phyloP scores from a whole-genome alignment of 2,329 filamentous ascomycete genomes.

The Diplocarpon rosae region DNA sequence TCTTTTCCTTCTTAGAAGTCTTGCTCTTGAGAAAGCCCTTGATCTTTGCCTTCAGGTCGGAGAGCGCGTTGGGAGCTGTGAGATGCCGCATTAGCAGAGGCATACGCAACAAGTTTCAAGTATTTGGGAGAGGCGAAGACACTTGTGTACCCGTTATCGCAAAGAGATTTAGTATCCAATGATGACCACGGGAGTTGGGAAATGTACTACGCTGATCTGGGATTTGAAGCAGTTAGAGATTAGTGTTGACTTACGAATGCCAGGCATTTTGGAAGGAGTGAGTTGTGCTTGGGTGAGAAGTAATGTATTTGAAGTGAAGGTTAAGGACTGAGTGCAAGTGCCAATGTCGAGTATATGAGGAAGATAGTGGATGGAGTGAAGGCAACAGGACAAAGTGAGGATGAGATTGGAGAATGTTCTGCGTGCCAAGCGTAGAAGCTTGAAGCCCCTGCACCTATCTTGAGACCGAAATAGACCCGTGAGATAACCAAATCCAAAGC shows the following conservation, averaged over 20 bases:
- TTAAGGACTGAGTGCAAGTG: too few relatives aligned
- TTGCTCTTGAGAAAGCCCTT: constrained; percentile 25
- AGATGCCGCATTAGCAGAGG: constrained; percentile 9
- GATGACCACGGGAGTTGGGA: neutral
- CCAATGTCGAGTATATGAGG: too few relatives aligned
- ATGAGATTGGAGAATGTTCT: too few relatives aligned
- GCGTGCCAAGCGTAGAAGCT: too few relatives aligned
- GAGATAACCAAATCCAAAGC: too few relatives aligned
- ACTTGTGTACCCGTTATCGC: constrained; percentile 3
- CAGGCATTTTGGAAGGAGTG: constrained; percentile 20
- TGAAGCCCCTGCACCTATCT: too few relatives aligned
- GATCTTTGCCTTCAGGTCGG: constrained; percentile 24
- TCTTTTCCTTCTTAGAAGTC: constrained; percentile 23
- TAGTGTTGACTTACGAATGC: constrained; percentile 22
- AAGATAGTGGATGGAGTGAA: too few relatives aligned
- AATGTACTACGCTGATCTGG: constrained; percentile 1
- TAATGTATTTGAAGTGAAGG: neutral
- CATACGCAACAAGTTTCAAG: neutral
- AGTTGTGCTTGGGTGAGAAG: neutral
- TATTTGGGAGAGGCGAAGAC: neutral
- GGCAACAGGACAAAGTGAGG: too few relatives aligned
- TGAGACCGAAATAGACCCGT: too few relatives aligned
- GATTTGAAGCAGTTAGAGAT: neutral
- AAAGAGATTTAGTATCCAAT: constrained; percentile 1
- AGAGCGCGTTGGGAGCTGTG: constrained; percentile 25